Base-by-base conservation (phyloP, 345 rosid species). In the Raphanus raphanistrum region DNA sequence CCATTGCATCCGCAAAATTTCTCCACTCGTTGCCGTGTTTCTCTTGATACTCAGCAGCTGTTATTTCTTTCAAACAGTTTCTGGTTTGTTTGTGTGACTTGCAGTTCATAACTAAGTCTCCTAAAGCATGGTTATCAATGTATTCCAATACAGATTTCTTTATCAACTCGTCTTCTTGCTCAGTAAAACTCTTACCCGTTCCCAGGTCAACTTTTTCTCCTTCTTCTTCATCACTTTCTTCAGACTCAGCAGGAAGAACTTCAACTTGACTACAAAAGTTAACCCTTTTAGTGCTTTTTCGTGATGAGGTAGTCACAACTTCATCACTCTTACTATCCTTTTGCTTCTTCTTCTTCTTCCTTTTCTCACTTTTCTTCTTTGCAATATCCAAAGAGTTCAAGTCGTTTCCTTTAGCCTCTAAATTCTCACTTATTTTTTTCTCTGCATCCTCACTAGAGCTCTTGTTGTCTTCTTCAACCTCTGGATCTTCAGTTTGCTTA, bases 31-130 rank as follows among this genome's bases (percentile, higher is more conserved):
- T 54, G 3, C 98, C 97, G 74, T 84, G 79, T 63, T 89, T 81
- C 66, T 82, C 80, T 57, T 86, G 77, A 57, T 69, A 21, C 21
- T 21, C 21, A 21, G 21, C 21, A 21, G 85, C 36, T 8, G 82
- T 82, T 25, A 90, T 94, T 78, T 89, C 95, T 81, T 85, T 88
- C 95, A 93, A 90, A 69, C 94, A 88, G 12, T 82, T 74, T 76
- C 71, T 88, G 31, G 74, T 3, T 78, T 83, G 73, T 4, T 79
- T 80, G 81, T 87, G 62, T 61, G 35, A 25, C 50, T 12, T 52
- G 74, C 89, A 86, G 17, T 86, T 17, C 81, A 92, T 52, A 74
- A 92, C 72, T 90, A 83, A 92, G 15, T 86, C 93, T 27, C 95
- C 93, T 72, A 92, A 85, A 36, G 65, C 72, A 70, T 79, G 88